Conservation (phyloP, 805 yeast species). For the Saturnispora besseyi region DNA sequence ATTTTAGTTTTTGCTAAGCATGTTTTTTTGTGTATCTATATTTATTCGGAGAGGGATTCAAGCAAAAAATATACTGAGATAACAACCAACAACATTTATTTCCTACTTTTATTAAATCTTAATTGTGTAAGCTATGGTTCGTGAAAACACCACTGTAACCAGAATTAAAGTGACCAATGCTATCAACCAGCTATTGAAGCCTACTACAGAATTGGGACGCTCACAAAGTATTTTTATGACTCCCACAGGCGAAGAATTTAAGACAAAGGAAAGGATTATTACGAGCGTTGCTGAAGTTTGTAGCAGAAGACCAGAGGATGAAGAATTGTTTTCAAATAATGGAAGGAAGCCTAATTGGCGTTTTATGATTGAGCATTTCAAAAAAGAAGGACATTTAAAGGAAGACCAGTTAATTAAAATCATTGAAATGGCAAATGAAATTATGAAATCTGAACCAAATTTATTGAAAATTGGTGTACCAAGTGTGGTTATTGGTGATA, state of each 20-base stretch:
- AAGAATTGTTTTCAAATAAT: conserved; percentile 48
- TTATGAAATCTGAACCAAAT: conserved; percentile 66
- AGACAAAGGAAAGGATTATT: conserved; percentile 49
- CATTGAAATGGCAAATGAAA: conserved; percentile 49
- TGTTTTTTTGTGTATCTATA: too few relatives aligned
- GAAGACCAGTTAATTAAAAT: conserved; percentile 64
- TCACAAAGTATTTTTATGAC: neutral
- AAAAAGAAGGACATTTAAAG: conserved; percentile 69
- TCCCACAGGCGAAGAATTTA: conserved; percentile 38
- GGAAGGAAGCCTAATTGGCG: conserved; percentile 62
- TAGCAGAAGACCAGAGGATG: conserved; percentile 49
- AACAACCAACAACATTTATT: too few relatives aligned
- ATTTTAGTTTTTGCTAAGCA: too few relatives aligned
- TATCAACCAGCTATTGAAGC: neutral
- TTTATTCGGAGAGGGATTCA: too few relatives aligned
- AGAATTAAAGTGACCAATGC: conserved; percentile 6
- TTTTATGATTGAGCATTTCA: conserved; percentile 66
- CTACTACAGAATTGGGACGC: neutral
- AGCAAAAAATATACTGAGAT: too few relatives aligned
- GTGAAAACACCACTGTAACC: neutral
- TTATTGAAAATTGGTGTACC: conserved; percentile 80
- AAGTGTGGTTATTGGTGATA: conserved; percentile 90
- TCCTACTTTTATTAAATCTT: neutral
- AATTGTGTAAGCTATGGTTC: neutral
- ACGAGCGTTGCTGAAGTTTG: conserved; percentile 58